phyloP scores from a whole-genome alignment of 371 early-diverging fungal species.

The Syncephalastrum sp. region DNA sequence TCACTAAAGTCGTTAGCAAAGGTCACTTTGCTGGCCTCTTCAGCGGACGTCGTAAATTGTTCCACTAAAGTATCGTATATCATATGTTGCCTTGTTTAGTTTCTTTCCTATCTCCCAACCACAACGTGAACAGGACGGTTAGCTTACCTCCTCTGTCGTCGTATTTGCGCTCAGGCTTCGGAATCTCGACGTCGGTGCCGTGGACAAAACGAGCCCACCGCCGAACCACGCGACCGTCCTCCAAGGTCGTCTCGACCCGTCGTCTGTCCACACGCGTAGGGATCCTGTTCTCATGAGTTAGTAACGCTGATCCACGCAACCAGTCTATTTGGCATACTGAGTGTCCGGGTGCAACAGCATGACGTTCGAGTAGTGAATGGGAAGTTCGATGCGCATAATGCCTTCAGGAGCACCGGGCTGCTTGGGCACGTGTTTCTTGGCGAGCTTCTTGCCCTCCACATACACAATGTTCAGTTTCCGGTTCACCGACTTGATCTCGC shows the following conservation, averaged over 20 bases:
- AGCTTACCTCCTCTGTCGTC: slow-evolving; percentile 28
- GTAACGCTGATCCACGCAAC: not conserved
- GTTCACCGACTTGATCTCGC: slow-evolving; percentile 45
- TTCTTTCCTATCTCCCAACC: not conserved
- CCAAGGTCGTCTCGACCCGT: slow-evolving; percentile 32
- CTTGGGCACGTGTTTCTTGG: slow-evolving; percentile 49
- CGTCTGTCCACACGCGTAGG: slow-evolving; percentile 45
- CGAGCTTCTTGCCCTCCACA: slow-evolving; percentile 52
- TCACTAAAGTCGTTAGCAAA: slow-evolving; percentile 17
- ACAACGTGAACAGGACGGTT: not conserved
- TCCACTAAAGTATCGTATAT: slow-evolving; percentile 21
- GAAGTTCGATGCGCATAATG: slow-evolving; percentile 42
- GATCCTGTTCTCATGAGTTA: slow-evolving; percentile 19
- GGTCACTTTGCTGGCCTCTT: slow-evolving; percentile 31
- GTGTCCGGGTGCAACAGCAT: slow-evolving; percentile 54
- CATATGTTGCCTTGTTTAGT: not conserved
- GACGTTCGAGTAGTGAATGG: slow-evolving; percentile 51
- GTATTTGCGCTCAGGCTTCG: slow-evolving; percentile 41
- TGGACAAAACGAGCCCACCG: slow-evolving; percentile 45
- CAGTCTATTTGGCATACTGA: slow-evolving; percentile 28
- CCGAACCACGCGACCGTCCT: slow-evolving; percentile 36
- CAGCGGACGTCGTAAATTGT: slow-evolving; percentile 35
- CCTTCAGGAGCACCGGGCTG: slow-evolving; percentile 52
- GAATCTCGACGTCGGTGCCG: slow-evolving; percentile 47
- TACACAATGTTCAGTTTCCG: slow-evolving; percentile 40